Percentiles rank a stretch among this genome's conserved stretches.
These are phyloP conservation scores for Harrya chromipes DNA, from an alignment of 768 basidiomycete genomes.

Conservation along the genomic window DNA sequence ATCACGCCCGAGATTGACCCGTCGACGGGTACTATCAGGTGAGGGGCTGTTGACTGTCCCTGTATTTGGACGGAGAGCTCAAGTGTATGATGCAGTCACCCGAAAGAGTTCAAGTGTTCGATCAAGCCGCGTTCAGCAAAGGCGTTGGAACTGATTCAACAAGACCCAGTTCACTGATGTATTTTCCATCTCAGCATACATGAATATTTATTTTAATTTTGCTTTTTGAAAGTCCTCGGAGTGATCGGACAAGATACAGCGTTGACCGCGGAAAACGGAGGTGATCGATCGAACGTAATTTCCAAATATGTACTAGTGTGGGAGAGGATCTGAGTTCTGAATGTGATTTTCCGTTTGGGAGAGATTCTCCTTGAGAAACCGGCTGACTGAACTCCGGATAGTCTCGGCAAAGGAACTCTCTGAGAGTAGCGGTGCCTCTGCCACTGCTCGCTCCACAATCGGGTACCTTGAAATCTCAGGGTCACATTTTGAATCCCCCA, in stretches of 20 bases:
- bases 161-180: slow-evolving; percentile 34
- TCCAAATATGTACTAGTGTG: background rate
- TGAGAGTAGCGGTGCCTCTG: slow-evolving; percentile 46
- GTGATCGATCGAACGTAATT: slow-evolving; percentile 1
- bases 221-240: slow-evolving; percentile 3
- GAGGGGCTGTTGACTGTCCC: background rate
- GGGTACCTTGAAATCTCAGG: slow-evolving; percentile 46
- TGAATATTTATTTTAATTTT: too few relatives aligned
- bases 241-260: background rate
- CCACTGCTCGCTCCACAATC: slow-evolving; percentile 60
- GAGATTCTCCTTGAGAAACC: slow-evolving; percentile 43
- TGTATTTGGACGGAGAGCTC: background rate
- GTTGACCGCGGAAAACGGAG: background rate
- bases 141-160: slow-evolving; percentile 51
- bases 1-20: slow-evolving; percentile 54
- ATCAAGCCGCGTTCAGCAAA: slow-evolving; percentile 60
- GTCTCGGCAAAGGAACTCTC: slow-evolving; percentile 44
- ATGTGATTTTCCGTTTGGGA: background rate
- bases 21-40: slow-evolving; percentile 66
- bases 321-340: background rate
- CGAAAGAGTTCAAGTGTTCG: slow-evolving; percentile 57
- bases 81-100: slow-evolving; percentile 40
- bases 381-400: slow-evolving; percentile 42
- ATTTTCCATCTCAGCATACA: background rate
- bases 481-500: background rate